Conservation (phyloP, 176 grass and related monocot genomes). For the Avena atlantica region DNA sequence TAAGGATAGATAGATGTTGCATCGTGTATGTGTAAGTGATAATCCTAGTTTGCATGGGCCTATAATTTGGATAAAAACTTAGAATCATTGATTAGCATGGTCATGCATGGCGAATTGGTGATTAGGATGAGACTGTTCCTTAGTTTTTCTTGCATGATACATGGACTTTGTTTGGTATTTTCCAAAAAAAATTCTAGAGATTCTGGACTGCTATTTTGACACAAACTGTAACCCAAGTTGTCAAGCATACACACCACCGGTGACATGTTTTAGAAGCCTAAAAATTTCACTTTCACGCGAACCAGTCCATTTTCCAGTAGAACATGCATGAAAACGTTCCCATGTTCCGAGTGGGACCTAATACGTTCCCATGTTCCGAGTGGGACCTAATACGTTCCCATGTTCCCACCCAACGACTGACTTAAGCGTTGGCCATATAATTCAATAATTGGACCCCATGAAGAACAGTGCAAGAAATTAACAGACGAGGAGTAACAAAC, state of each 20-base stretch:
- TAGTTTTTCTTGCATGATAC: neutral
- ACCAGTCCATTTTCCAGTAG: neutral
- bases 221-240: neutral
- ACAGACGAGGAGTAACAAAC: conserved; percentile 18
- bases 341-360: neutral
- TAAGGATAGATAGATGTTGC: neutral
- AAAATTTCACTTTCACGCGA: neutral
- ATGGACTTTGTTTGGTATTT: neutral
- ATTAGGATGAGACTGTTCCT: neutral
- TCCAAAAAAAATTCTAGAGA: neutral
- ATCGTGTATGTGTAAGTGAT: neutral
- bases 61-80: neutral
- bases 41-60: neutral
- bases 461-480: neutral
- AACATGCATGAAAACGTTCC: neutral
- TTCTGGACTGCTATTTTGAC: neutral
- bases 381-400: neutral
- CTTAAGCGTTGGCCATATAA: neutral
- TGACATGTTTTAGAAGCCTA: neutral
- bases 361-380: neutral
- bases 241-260: neutral
- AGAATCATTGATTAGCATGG: neutral
- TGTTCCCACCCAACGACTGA: neutral
- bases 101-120: neutral
- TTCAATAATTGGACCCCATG: neutral